phyloP scores from a whole-genome alignment of 352 stramenopile species.

The Globisporangium nagaii region DNA sequence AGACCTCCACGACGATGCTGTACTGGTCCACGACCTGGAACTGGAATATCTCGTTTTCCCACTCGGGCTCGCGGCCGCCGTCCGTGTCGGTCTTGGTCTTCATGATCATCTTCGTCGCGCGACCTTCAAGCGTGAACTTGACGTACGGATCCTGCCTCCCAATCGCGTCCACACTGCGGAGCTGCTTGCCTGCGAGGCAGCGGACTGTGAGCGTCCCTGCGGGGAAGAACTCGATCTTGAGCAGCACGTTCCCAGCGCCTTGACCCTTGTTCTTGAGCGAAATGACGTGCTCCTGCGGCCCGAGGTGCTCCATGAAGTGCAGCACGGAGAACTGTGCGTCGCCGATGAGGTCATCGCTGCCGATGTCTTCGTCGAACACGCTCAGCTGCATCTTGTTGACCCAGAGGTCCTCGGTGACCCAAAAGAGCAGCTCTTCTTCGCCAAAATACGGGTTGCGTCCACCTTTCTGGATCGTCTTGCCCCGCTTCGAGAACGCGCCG shows the following conservation, averaged over 20 bases:
- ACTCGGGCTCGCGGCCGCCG: slow-evolving; percentile 75
- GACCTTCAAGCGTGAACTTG: slow-evolving; percentile 70
- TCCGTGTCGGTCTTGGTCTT: slow-evolving; percentile 88
- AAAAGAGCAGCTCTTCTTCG: slow-evolving; percentile 89
- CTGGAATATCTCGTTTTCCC: slow-evolving; percentile 72
- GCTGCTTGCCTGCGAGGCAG: slow-evolving; percentile 51
- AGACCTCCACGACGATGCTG: slow-evolving; percentile 86
- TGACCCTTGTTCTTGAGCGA: slow-evolving; percentile 55
- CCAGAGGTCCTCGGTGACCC: slow-evolving; percentile 90
- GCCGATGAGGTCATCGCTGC: slow-evolving; percentile 87
- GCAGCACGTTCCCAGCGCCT: slow-evolving; percentile 64
- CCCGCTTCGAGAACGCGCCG: slow-evolving; percentile 56
- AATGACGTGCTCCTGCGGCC: slow-evolving; percentile 51
- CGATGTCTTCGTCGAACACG: slow-evolving; percentile 87
- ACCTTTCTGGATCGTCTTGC: slow-evolving; percentile 70
- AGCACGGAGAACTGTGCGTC: slow-evolving; percentile 65
- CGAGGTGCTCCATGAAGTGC: slow-evolving; percentile 57
- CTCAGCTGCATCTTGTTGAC: slow-evolving; percentile 69
- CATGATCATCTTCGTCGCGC: slow-evolving; percentile 60
- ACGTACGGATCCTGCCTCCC: slow-evolving; percentile 75
- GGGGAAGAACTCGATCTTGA: slow-evolving; percentile 81
- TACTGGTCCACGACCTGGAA: slow-evolving; percentile 93
- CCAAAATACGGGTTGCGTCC: slow-evolving; percentile 89
- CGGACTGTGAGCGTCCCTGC: slow-evolving; percentile 61
- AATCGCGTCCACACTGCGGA: slow-evolving; percentile 71